phyloP scores from a whole-genome alignment of 129 eudicot species.

The Chrysanthemum lavandulifolium region DNA sequence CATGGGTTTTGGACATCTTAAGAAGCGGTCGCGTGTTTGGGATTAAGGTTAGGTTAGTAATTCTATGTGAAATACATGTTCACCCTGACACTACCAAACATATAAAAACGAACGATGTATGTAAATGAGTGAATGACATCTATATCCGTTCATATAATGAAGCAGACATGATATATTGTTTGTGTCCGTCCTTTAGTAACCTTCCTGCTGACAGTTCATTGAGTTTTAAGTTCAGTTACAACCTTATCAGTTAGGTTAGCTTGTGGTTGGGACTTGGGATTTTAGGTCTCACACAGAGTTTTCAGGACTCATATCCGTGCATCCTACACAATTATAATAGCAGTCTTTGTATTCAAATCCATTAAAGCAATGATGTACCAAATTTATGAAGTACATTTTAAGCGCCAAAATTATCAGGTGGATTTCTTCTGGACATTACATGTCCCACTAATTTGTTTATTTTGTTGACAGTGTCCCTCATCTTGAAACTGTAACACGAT shows the following conservation, averaged over 20 bases:
- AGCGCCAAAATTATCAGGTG: neutral
- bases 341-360: neutral
- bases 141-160: too few relatives aligned
- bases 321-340: neutral
- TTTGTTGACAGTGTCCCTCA: conserved; percentile 64
- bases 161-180: too few relatives aligned
- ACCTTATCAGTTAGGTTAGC: neutral
- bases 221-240: neutral
- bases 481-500: conserved; percentile 66
- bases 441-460: conserved; percentile 6
- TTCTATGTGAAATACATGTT: neutral
- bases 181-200: too few relatives aligned
- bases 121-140: too few relatives aligned
- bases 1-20: neutral
- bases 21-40: neutral
- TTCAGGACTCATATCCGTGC: neutral
- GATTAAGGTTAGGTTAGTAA: neutral
- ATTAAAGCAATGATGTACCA: neutral
- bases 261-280: neutral
- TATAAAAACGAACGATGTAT: neutral
- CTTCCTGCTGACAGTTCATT: neutral
- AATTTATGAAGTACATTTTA: neutral
- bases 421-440: neutral
- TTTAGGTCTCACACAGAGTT: neutral
- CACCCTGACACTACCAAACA: neutral